Conservation (phyloP, 176 grass and related monocot species). For the Cenchrus purpureus region DNA sequence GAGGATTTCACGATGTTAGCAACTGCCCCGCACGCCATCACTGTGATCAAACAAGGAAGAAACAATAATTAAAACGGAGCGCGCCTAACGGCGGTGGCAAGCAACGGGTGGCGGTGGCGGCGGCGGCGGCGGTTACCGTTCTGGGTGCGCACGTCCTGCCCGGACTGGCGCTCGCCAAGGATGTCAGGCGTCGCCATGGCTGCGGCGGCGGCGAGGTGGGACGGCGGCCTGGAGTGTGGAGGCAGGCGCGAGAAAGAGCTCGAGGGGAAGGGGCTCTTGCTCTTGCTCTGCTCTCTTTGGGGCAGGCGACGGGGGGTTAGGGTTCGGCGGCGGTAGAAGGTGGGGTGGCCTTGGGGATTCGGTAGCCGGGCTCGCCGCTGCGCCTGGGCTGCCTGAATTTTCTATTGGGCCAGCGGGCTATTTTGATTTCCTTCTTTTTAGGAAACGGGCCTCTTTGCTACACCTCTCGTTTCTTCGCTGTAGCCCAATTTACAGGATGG, state of each 20-base stretch:
- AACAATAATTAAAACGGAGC: constrained; percentile 7
- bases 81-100: not conserved
- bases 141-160: constrained; percentile 90
- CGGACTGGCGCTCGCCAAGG: constrained; percentile 89
- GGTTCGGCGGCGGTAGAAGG: too few relatives aligned
- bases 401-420: too few relatives aligned
- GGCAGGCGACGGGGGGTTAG: too few relatives aligned
- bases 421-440: too few relatives aligned
- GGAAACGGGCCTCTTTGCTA: too few relatives aligned
- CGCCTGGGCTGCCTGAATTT: too few relatives aligned
- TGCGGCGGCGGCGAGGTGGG: not conserved
- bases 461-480: too few relatives aligned
- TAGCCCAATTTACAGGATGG: too few relatives aligned
- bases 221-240: not conserved
- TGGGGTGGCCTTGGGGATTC: too few relatives aligned
- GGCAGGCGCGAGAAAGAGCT: constrained; percentile 35
- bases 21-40: constrained; percentile 85
- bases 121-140: constrained; percentile 65
- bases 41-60: constrained; percentile 44
- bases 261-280: constrained; percentile 13
- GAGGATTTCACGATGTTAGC: constrained; percentile 94
- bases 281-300: too few relatives aligned
- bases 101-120: too few relatives aligned
- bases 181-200: constrained; percentile 83
- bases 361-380: too few relatives aligned